A percentile compares a stretch with the other conserved stretches of the same genome.
Evolutionary conservation across 257 asterid species (phyloP).

Genomic region (Fraxinus quadrangulata): DNA sequence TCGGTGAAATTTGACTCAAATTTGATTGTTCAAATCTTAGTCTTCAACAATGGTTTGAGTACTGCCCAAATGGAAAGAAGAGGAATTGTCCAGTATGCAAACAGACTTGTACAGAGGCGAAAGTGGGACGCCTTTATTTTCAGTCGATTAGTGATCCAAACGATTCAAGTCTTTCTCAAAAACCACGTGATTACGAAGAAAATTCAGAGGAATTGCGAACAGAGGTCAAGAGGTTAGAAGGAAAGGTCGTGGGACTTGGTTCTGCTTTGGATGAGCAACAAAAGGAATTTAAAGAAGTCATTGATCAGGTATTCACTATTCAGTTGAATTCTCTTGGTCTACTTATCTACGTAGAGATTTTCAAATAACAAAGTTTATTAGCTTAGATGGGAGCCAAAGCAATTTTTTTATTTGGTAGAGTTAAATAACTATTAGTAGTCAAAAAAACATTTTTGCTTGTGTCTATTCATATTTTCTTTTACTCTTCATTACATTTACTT

Average conservation of each 20-base stretch:
- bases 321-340: neutral
- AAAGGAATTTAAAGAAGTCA: constrained; percentile 53
- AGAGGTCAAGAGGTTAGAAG: constrained; percentile 74
- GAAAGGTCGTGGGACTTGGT: constrained; percentile 63
- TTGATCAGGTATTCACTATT: constrained; percentile 49
- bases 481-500: neutral
- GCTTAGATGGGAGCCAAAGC: neutral
- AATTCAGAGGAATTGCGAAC: constrained; percentile 53
- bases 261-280: constrained; percentile 70
- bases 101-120: constrained; percentile 66
- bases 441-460: neutral
- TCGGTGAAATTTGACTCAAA: constrained; percentile 15
- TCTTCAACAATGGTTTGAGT: constrained; percentile 98
- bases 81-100: constrained; percentile 92
- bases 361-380: neutral
- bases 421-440: neutral
- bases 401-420: neutral
- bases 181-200: constrained; percentile 39
- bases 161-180: constrained; percentile 56
- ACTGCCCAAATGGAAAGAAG: constrained; percentile 82
- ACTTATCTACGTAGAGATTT: neutral
- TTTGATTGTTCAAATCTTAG: constrained; percentile 36
- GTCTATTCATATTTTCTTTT: neutral
- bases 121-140: constrained; percentile 75
- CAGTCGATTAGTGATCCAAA: constrained; percentile 80